Evolutionary conservation across 257 asterid species (phyloP).

Genomic region (Buddleja alternifolia): DNA sequence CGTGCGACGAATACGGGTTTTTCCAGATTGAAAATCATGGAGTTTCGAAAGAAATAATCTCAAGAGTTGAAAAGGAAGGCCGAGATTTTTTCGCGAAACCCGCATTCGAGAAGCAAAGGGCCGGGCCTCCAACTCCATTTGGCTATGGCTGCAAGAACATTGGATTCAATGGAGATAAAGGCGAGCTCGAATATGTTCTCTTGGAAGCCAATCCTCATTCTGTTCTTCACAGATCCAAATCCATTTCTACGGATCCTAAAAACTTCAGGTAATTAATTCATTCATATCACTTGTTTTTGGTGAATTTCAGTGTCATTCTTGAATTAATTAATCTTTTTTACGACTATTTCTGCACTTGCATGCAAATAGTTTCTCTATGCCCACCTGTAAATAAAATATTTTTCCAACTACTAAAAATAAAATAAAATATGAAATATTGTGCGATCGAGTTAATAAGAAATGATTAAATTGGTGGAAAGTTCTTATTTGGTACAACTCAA

Average conservation of each 20-base stretch:
- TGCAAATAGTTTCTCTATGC: too few relatives aligned
- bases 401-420: too few relatives aligned
- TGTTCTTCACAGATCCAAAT: slow-evolving; percentile 39
- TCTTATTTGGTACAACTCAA: too few relatives aligned
- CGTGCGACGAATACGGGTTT: slow-evolving; percentile 70
- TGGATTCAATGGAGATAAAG: slow-evolving; percentile 77
- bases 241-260: slow-evolving; percentile 47
- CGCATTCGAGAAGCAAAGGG: slow-evolving; percentile 50
- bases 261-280: slow-evolving; percentile 49
- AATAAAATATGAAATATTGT: too few relatives aligned
- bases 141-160: slow-evolving; percentile 83
- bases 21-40: slow-evolving; percentile 71
- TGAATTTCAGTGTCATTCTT: background rate
- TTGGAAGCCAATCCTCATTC: slow-evolving; percentile 53
- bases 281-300: background rate
- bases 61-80: slow-evolving; percentile 51
- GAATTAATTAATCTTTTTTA: too few relatives aligned
- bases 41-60: slow-evolving; percentile 43
- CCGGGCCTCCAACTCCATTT: slow-evolving; percentile 60
- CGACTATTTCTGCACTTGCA: slow-evolving; percentile 5
- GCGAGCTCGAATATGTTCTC: slow-evolving; percentile 74
- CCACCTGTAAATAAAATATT: too few relatives aligned
- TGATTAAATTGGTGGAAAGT: too few relatives aligned
- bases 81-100: slow-evolving; percentile 51
- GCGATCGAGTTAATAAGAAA: too few relatives aligned